Evolutionary conservation across 306 rosid species (phyloP), one percentile per base, ranked within the genome.

Genomic region (Alnus glutinosa): DNA sequence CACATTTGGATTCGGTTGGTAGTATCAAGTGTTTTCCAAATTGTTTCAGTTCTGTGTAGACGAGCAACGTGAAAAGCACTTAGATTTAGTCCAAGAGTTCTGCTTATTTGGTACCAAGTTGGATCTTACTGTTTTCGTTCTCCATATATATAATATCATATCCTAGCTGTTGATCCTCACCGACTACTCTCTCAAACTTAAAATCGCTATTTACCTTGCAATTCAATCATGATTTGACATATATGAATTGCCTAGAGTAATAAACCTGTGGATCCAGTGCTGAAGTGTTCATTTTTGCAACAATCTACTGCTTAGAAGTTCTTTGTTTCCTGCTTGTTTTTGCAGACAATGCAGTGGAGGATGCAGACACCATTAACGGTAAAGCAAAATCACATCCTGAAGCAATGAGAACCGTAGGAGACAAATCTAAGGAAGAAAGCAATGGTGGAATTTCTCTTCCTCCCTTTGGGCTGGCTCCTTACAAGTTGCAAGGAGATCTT

Each of bases 381-480:
- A 75, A 85, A 42, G 82, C 63, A 8, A 30, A 14, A 16, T 63
- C 34, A n/a, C 70, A 77, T 74, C 79, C 70, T 4, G 58, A 3
- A 6, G n/a, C 19, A 12, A 79, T 71, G 80, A 75, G 44, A 74
- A 70, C 57, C 13, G 42, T 42, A 3, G 83, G 69, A 19, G 79
- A 73, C n/a, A 62, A 82, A 12, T 42, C 50, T 58, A 67, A 55
- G 73, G 63, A 77, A 46, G 82, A 37, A 30, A 39, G 55, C 7
- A 69, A 50, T 15, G 67, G 75, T 14, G 11, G 69, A 51, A 77
- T 86, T 30, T 76, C 83, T 30, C 85, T 93, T 36, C 72, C 82
- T 19, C 91, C 97, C 4, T 93, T 90, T 73, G 97, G 97, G 1
- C 66, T 89, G 23, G 96, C 93, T 0, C 78, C 90, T 0, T 89